Conservation (phyloP, 2,329 filamentous ascomycete species). For the Ascochyta rabiei region DNA sequence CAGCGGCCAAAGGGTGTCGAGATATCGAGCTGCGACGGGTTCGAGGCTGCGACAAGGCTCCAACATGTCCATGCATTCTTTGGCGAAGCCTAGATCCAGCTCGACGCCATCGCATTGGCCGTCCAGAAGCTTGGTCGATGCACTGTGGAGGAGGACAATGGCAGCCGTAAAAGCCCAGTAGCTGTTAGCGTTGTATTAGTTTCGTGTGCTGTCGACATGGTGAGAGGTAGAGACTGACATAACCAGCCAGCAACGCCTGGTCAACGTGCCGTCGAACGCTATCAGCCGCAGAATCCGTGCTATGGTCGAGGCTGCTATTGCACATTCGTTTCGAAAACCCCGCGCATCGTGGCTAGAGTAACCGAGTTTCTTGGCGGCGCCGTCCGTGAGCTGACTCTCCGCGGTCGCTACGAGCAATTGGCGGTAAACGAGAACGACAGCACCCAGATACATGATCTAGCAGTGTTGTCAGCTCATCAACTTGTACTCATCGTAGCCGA, state of each 20-base stretch:
- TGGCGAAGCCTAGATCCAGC: slow-evolving; percentile 41
- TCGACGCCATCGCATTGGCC: slow-evolving; percentile 37
- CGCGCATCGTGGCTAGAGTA: slow-evolving; percentile 36
- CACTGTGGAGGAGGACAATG: slow-evolving; percentile 44
- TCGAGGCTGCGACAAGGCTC: slow-evolving; percentile 40
- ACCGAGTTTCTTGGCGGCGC: slow-evolving; percentile 29
- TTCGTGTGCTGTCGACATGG: neutral
- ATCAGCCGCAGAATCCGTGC: slow-evolving; percentile 44
- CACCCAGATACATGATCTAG: slow-evolving; percentile 49
- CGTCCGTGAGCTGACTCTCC: slow-evolving; percentile 38
- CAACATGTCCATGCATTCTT: slow-evolving; percentile 46
- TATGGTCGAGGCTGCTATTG: slow-evolving; percentile 44
- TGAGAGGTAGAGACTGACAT: slow-evolving; percentile 33
- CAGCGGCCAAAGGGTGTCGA: slow-evolving; percentile 43
- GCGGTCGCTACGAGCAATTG: slow-evolving; percentile 43
- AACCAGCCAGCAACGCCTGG: slow-evolving; percentile 47
- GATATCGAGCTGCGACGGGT: slow-evolving; percentile 41
- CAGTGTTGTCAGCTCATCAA: neutral
- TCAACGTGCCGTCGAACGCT: slow-evolving; percentile 42
- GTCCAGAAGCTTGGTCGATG: slow-evolving; percentile 44
- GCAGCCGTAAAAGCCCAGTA: slow-evolving; percentile 47
- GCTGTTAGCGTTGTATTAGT: slow-evolving; percentile 19
- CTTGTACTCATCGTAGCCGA: no score
- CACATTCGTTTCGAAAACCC: slow-evolving; percentile 40
- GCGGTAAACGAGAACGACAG: slow-evolving; percentile 45